A percentile compares a stretch with the other conserved stretches of the same genome.
Evolutionary conservation across 139 green algal genomes (phyloP).

Genomic region (Coelastrella sp.): DNA sequence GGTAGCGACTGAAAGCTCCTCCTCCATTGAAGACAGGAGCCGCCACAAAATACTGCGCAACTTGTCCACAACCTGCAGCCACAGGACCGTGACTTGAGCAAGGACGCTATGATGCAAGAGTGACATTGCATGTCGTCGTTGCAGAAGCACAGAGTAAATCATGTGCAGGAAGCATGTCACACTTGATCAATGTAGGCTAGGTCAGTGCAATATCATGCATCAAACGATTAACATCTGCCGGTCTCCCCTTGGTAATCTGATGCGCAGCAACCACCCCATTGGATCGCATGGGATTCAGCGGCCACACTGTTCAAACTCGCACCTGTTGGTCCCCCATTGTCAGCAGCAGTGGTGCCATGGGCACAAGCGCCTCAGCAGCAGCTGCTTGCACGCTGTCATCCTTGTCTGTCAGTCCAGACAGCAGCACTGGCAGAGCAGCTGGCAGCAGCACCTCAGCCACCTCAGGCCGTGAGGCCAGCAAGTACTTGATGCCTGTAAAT

Average conservation of each 20-base stretch:
- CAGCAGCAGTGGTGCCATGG: constrained; percentile 72
- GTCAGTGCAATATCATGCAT: no score
- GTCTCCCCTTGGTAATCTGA: no score
- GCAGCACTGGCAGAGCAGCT: constrained; percentile 68
- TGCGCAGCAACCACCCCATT: not conserved
- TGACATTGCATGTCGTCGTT: no score
- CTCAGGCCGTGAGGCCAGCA: constrained; percentile 59
- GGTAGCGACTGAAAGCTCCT: constrained; percentile 89
- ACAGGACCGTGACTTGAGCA: not conserved
- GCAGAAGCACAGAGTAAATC: no score
- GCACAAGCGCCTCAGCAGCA: constrained; percentile 91
- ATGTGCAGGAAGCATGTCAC: no score
- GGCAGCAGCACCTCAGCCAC: constrained; percentile 68
- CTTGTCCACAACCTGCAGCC: constrained; percentile 22
- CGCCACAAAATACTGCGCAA: constrained; percentile 81
- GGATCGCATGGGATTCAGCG: no score
- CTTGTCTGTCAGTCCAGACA: constrained; percentile 77
- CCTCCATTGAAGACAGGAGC: constrained; percentile 84
- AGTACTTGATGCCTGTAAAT: constrained; percentile 39
- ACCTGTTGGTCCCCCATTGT: constrained; percentile 32
- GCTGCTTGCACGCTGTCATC: constrained; percentile 96
- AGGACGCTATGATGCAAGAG: no score
- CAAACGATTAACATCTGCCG: no score
- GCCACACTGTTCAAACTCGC: no score
- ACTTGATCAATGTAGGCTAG: no score